phyloP scores from a whole-genome alignment of 495 filamentous ascomycete genomes.

The Ramalina intermedia region DNA sequence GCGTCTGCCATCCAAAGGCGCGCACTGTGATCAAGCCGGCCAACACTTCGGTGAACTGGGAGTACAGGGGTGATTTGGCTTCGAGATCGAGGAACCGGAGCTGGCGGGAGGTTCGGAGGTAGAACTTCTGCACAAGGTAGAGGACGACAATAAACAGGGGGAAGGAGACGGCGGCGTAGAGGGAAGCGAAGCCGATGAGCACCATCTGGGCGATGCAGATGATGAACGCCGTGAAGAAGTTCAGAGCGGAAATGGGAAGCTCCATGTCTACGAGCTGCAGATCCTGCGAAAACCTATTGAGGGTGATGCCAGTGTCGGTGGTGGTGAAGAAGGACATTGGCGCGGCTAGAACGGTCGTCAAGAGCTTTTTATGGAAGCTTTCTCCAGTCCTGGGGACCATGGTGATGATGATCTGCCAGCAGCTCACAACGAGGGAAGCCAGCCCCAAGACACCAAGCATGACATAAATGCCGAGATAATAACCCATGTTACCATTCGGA shows the following conservation, averaged over 20 bases:
- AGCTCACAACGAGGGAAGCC: slow-evolving; percentile 28
- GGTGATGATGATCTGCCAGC: slow-evolving; percentile 38
- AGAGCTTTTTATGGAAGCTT: slow-evolving; percentile 32
- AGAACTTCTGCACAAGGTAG: slow-evolving; percentile 43
- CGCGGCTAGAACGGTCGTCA: slow-evolving; percentile 34
- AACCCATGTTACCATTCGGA: slow-evolving; percentile 28
- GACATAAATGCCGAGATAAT: slow-evolving; percentile 42
- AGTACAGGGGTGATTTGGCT: slow-evolving; percentile 43
- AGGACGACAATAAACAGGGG: slow-evolving; percentile 32
- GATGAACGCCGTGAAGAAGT: slow-evolving; percentile 29
- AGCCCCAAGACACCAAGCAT: slow-evolving; percentile 33
- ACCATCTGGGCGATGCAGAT: slow-evolving; percentile 35
- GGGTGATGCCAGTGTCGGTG: slow-evolving; percentile 30
- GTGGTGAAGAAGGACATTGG: slow-evolving; percentile 33
- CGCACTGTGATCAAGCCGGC: slow-evolving; percentile 37
- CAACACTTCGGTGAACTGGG: slow-evolving; percentile 41
- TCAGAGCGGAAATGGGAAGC: slow-evolving; percentile 33
- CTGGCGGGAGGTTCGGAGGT: slow-evolving; percentile 50
- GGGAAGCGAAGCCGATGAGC: slow-evolving; percentile 33
- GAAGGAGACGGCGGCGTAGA: slow-evolving; percentile 36
- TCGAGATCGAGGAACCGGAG: slow-evolving; percentile 49
- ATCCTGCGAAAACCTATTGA: slow-evolving; percentile 47
- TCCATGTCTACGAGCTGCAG: slow-evolving; percentile 46
- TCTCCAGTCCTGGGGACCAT: slow-evolving; percentile 40
- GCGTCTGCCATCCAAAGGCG: slow-evolving; percentile 40